phyloP scores from a whole-genome alignment of 495 filamentous ascomycete genomes.

The Amniculicola lignicola region DNA sequence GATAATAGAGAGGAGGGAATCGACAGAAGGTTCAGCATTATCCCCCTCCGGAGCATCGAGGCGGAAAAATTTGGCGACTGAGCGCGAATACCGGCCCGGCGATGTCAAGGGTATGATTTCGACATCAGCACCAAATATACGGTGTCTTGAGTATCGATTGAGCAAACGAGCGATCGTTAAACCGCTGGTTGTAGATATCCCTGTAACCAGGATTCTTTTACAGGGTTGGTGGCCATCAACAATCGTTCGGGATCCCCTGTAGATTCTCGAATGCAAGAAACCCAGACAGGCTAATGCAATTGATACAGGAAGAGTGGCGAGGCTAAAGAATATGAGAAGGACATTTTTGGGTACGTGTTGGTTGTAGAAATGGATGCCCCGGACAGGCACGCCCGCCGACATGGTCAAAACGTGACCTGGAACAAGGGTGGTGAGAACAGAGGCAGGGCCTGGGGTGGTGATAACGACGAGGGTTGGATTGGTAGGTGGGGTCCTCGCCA shows the following conservation, averaged over 20 bases:
- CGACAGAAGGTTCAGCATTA: constrained; percentile 45
- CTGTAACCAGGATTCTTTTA: constrained; percentile 67
- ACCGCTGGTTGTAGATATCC: constrained; percentile 67
- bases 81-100: constrained; percentile 43
- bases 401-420: constrained; percentile 26
- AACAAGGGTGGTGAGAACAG: not conserved
- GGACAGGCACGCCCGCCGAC: not conserved
- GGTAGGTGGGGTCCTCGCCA: too few species aligned
- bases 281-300: too few species aligned
- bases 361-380: constrained; percentile 34
- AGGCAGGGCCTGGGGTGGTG: too few species aligned
- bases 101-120: constrained; percentile 38
- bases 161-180: constrained; percentile 65
- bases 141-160: constrained; percentile 57
- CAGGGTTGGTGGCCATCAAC: constrained; percentile 38
- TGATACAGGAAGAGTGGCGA: constrained; percentile 54
- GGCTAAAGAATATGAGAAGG: constrained; percentile 48
- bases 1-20: constrained; percentile 55
- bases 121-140: constrained; percentile 70
- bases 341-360: constrained; percentile 50
- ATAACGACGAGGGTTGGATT: too few species aligned
- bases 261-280: too few species aligned
- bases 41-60: constrained; percentile 13
- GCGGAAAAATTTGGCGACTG: constrained; percentile 52
- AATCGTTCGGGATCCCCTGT: too few species aligned